Evolutionary conservation across 2,329 filamentous ascomycete species (phyloP), one percentile per base, ranked within the genome.

Genomic region (Venturiaceae sp.): DNA sequence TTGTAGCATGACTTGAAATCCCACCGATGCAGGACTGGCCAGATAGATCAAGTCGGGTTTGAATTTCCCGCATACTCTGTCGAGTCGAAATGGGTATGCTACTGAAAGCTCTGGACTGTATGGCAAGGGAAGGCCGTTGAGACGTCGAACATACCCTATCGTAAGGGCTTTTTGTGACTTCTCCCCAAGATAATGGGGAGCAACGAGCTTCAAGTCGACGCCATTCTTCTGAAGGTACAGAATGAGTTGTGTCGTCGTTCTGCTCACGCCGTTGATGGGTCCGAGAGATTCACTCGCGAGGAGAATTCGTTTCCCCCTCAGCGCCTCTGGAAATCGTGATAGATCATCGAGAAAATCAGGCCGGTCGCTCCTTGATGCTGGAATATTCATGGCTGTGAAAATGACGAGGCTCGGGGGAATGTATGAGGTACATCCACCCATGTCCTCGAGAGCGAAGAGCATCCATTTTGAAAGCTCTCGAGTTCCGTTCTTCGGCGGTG

Each of bases 21-120:
- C 85, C 2, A 88, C 73, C 5, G 83, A 86, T 1, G 85, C 86
- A 0, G 85, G 85, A 46, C 83, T 86, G 1, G 85, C 85, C 13
- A 88, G 74, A 65, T 88, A 88, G 65, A 88, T 82, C 39, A 88
- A 71, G 65, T 88, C 85, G 0, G 85, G 85, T 2, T 80, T 77
- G 67, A 87, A 87, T 50, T 77, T 76, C 5, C 74, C 72, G 68
- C 83, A 86, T 37, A 88, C 72, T 3, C 79, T 74, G 3, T 82
- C 83, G 33, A 88, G 77, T 23, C 83, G 80, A 58, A 88, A 84
- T 0, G 85, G 85, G 62, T 87, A 87, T 13, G 84, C 85, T 26
- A 88, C 80, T 8, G 84, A 86, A 50, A 88, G 76, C 64, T 88
- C 84, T 0, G 84, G 85, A 68, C 88, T 88, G 72, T 87, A 88